These are phyloP conservation scores for Aspergillus novofumigatus DNA, from an alignment of 2,329 filamentous ascomycete species.

Conservation along the genomic window DNA sequence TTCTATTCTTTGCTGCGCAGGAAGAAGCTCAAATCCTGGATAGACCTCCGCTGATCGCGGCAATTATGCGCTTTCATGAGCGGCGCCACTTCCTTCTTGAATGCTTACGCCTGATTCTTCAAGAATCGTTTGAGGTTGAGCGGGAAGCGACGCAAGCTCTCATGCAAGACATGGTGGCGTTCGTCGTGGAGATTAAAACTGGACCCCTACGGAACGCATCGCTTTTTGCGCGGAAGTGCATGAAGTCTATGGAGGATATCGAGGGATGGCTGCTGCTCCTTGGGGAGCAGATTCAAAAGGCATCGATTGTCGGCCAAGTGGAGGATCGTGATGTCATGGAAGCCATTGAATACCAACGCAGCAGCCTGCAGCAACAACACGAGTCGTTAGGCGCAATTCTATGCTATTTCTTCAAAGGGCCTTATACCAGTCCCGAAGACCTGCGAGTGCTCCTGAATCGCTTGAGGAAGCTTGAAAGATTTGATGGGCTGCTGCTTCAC, in stretches of 20 bases:
- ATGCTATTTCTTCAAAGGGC: constrained; percentile 71
- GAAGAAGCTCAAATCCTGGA: constrained; percentile 65
- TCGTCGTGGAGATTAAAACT: constrained; percentile 56
- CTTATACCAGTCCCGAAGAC: constrained; percentile 65
- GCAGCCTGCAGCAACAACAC: constrained; percentile 82
- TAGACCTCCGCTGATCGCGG: constrained; percentile 69
- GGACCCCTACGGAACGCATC: constrained; percentile 48
- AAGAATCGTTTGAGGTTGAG: constrained; percentile 62
- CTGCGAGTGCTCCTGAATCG: constrained; percentile 67
- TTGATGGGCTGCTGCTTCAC: constrained; percentile 73
- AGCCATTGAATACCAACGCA: constrained; percentile 73
- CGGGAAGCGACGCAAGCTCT: constrained; percentile 51
- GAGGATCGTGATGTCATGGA: constrained; percentile 65
- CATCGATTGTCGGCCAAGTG: constrained; percentile 67
- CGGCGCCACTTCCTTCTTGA: constrained; percentile 79
- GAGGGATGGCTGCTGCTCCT: constrained; percentile 73
- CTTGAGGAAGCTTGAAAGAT: constrained; percentile 68
- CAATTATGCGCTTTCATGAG: constrained; percentile 83
- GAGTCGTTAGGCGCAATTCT: constrained; percentile 81
- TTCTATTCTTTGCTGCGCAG: constrained; percentile 69
- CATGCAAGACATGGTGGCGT: constrained; percentile 53
- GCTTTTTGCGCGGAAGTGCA: constrained; percentile 68
- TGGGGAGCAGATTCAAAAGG: constrained; percentile 70
- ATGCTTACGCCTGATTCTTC: constrained; percentile 73
- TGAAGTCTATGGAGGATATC: constrained; percentile 71